Base-by-base conservation (phyloP, 1,284 basidiomycete genomes). In the Phylloporus gajari region DNA sequence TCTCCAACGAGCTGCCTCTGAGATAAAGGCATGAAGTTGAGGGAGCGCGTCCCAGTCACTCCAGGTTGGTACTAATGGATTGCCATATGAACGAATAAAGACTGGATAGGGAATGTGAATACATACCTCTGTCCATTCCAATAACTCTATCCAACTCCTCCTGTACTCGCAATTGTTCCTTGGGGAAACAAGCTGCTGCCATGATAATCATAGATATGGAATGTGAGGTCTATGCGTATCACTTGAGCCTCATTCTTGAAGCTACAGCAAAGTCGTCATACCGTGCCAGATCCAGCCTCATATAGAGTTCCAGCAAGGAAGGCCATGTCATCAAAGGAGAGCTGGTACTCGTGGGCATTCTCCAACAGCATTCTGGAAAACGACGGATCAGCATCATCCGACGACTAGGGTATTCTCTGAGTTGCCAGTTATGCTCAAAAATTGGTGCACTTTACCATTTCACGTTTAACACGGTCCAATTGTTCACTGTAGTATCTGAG, bases 301-400 rank as follows among this genome's bases (percentile, higher is more conserved):
- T 91, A 92, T 82, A 92, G 87, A 9, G 86, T 86, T 2, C 91
- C 91, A 2, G 89, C 88, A 23, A 93, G 85, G 76, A 90, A 93
- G 0, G 90, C 86, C 12, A 88, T 85, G 72, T 93, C 91, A 62
- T 88, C 83, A 48, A 88, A 84, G 0, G 87, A 85, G 5, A 93
- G 80, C 6, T 84, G 86, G 44, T 89, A 85, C 58, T 88, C 84
- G 0, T 81, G 73, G 72, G 88, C 87, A 25, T 85, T 84, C 69
- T 91, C 89, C 8, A 92, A 78, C 6, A 92, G 83, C 53, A 89
- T 90, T 74, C 86, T 88, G 9, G 85, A 86, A 72, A 93, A 92
- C 0, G 87, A 92, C 0, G 74, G 65, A 81, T 82, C 12, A 81
- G 83, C 53, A 83, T 69, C 84, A 81, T 68, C 85, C 80, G 30